Conservation (phyloP, 164 flowering plant species). For the Stephania cephalantha region DNA sequence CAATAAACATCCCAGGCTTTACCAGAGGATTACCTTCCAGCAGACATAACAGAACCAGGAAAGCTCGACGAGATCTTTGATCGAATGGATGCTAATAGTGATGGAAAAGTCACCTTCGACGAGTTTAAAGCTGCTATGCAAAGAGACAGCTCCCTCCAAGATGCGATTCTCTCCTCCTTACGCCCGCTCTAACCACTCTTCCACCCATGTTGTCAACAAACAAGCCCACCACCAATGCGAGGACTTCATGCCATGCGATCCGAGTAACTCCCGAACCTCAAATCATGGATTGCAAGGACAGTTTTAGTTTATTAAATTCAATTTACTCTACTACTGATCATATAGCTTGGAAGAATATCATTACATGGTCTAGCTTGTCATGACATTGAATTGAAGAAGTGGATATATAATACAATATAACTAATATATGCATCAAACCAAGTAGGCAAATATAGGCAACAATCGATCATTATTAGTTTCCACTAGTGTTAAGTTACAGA, state of each 20-base stretch:
- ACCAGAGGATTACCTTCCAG: constrained; percentile 70
- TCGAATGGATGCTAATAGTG: constrained; percentile 65
- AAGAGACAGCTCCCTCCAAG: constrained; percentile 69
- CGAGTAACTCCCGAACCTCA: neutral
- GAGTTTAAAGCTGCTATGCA: constrained; percentile 86
- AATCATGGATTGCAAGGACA: too few relatives aligned
- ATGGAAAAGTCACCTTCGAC: constrained; percentile 66
- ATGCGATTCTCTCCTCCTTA: constrained; percentile 62
- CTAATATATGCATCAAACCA: too few relatives aligned
- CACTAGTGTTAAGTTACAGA: too few relatives aligned
- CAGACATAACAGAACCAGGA: constrained; percentile 65
- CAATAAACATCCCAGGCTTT: constrained; percentile 41
- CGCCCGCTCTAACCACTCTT: constrained; percentile 25
- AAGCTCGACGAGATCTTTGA: constrained; percentile 72
- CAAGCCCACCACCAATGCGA: neutral
- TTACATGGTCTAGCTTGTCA: too few relatives aligned
- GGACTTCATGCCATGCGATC: neutral
- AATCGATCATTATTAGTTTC: too few relatives aligned
- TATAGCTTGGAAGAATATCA: too few relatives aligned
- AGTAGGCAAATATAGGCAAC: too few relatives aligned
- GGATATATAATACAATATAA: too few relatives aligned
- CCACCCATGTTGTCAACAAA: neutral
- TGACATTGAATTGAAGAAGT: too few relatives aligned
- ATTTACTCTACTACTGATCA: too few relatives aligned
- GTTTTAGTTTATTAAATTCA: too few relatives aligned